Evolutionary conservation across 2,329 filamentous ascomycete genomes (phyloP).

Genomic region (Daldinia eschscholtzii): DNA sequence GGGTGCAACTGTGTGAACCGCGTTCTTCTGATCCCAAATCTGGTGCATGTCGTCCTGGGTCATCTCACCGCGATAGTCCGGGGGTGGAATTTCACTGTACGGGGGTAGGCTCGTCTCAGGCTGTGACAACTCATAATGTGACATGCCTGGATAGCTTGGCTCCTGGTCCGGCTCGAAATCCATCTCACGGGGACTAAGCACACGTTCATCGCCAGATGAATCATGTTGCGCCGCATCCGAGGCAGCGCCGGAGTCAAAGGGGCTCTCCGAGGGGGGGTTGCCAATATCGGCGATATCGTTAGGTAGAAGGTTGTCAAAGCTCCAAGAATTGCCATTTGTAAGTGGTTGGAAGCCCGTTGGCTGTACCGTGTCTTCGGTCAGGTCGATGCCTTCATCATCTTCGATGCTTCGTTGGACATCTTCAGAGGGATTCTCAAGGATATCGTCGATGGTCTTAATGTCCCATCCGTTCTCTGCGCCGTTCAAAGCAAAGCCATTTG

Average conservation of each 20-base stretch:
- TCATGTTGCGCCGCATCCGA: constrained; percentile 56
- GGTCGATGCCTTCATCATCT: constrained; percentile 62
- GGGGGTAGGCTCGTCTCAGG: constrained; percentile 38
- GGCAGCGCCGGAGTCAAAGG: constrained; percentile 50
- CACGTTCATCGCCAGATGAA: constrained; percentile 53
- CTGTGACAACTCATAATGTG: constrained; percentile 47
- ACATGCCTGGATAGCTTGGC: constrained; percentile 48
- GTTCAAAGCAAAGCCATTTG: constrained; percentile 31
- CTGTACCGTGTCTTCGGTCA: constrained; percentile 53
- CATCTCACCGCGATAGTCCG: constrained; percentile 37
- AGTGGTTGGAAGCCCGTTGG: constrained; percentile 47
- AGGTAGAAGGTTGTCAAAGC: constrained; percentile 57
- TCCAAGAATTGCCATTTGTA: constrained; percentile 57
- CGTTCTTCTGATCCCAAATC: constrained; percentile 54
- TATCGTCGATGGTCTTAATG: constrained; percentile 42
- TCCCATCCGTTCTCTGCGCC: constrained; percentile 25
- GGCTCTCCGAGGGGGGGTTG: constrained; percentile 43
- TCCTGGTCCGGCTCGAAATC: constrained; percentile 45
- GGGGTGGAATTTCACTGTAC: constrained; percentile 41
- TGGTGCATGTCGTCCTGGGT: constrained; percentile 51
- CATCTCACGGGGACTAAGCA: constrained; percentile 45
- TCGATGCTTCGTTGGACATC: constrained; percentile 61
- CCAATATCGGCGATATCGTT: constrained; percentile 52
- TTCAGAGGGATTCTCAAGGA: constrained; percentile 38
- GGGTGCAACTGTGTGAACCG: constrained; percentile 58